A percentile compares a stretch with the other conserved stretches of the same genome.
Evolutionary conservation across 805 yeast species (phyloP).

Genomic region (Hanseniaspora guilliermondii): DNA sequence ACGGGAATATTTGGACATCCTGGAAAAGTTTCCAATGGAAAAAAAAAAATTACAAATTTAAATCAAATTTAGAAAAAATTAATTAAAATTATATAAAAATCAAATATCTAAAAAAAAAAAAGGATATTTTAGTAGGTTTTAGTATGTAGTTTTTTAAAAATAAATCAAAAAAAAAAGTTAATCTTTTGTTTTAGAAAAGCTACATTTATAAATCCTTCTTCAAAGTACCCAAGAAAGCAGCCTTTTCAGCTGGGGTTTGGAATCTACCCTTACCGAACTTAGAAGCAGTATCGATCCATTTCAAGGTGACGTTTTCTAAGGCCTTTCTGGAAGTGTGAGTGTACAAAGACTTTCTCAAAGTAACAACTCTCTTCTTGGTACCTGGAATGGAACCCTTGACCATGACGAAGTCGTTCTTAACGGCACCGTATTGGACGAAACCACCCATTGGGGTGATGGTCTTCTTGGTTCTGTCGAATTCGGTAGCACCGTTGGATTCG

Average conservation of each 20-base stretch:
- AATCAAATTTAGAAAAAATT: too few species aligned
- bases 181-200: conserved; percentile 1
- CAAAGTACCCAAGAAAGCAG: conserved; percentile 98
- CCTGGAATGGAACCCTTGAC: conserved; percentile 99
- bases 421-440: conserved; percentile 97
- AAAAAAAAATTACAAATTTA: too few species aligned
- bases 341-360: conserved; percentile 97
- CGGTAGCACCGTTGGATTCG: conserved; percentile 89
- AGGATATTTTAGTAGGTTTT: background rate
- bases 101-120: background rate
- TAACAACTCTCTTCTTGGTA: conserved; percentile 98
- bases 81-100: too few species aligned
- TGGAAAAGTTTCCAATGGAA: too few species aligned
- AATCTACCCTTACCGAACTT: conserved; percentile 99
- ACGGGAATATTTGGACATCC: too few species aligned
- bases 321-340: conserved; percentile 97
- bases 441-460: conserved; percentile 99
- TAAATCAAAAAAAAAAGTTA: background rate
- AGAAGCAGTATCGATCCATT: conserved; percentile 99
- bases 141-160: background rate
- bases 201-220: conserved; percentile 77
- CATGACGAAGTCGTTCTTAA: conserved; percentile 94
- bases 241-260: conserved; percentile 99
- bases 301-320: conserved; percentile 87
- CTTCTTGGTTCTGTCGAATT: conserved; percentile 98